These are phyloP conservation scores for Pleoardoris graminearum DNA, from an alignment of 2,329 filamentous ascomycete species.

Conservation along the genomic window DNA sequence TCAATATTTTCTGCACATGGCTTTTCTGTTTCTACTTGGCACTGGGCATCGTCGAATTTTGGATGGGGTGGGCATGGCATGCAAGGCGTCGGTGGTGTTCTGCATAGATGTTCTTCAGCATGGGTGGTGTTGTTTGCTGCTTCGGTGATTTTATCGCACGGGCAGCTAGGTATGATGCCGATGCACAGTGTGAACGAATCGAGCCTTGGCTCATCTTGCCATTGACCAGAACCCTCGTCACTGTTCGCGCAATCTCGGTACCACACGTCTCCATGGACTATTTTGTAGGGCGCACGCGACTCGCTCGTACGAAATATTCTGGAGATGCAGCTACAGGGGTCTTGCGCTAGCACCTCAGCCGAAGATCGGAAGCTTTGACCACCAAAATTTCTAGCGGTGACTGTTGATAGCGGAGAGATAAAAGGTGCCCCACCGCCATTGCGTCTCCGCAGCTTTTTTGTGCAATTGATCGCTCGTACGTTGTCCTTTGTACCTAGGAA, in stretches of 20 bases:
- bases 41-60: neutral
- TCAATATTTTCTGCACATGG: neutral
- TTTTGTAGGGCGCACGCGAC: no score
- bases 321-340: conserved; percentile 5
- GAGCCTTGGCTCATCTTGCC: no score
- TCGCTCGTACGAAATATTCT: no score
- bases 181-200: no score
- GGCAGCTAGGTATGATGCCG: no score
- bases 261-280: no score
- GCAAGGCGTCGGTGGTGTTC: conserved; percentile 21
- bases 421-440: conserved; percentile 11
- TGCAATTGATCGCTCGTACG: conserved; percentile 13
- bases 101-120: no score
- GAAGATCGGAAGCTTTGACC: conserved; percentile 23
- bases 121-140: no score
- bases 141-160: no score
- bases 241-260: no score
- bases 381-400: conserved; percentile 15
- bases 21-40: conserved; percentile 7
- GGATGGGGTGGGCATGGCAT: conserved; percentile 1
- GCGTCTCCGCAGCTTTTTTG: neutral
- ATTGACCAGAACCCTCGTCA: no score
- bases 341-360: conserved; percentile 11
- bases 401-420: conserved; percentile 10
- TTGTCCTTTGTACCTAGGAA: neutral